These are phyloP conservation scores for Puccinia triticina DNA, from an alignment of 1,284 basidiomycete genomes.

Conservation along the genomic window DNA sequence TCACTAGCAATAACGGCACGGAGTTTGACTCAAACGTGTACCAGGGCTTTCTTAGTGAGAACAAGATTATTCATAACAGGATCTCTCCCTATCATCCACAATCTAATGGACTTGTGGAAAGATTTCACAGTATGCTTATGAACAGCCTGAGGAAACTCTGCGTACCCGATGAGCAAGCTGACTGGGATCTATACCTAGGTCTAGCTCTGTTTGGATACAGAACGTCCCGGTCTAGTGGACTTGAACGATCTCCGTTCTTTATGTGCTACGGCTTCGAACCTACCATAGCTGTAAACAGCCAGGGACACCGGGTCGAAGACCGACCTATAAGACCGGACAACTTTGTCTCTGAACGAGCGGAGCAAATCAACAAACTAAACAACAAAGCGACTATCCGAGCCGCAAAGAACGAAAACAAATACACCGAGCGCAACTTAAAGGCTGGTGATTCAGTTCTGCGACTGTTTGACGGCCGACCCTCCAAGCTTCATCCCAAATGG, in stretches of 20 bases:
- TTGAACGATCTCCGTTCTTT: too few species aligned
- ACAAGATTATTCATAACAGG: constrained; percentile 21
- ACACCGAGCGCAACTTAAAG: not conserved
- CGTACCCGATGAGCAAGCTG: constrained; percentile 9
- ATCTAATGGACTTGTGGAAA: constrained; percentile 22
- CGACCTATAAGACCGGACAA: too few species aligned
- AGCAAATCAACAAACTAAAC: constrained; percentile 11
- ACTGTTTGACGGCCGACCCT: not conserved
- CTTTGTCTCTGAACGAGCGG: not conserved
- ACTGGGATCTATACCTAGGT: constrained; percentile 5
- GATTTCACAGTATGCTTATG: constrained; percentile 5
- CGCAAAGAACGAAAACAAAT: not conserved
- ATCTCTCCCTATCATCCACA: constrained; percentile 31
- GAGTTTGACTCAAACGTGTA: not conserved
- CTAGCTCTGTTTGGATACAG: constrained; percentile 10
- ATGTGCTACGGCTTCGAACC: too few species aligned
- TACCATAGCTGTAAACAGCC: too few species aligned
- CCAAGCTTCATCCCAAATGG: constrained; percentile 19
- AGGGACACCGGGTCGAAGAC: not conserved
- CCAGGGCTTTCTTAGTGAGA: not conserved
- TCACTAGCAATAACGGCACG: constrained; percentile 12
- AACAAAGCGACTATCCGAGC: not conserved
- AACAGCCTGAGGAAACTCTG: not conserved
- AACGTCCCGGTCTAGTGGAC: not conserved
- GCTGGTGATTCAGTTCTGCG: constrained; percentile 3